These are phyloP conservation scores for Penicillium paxilli DNA, from an alignment of 495 filamentous ascomycete genomes.

Conservation along the genomic window DNA sequence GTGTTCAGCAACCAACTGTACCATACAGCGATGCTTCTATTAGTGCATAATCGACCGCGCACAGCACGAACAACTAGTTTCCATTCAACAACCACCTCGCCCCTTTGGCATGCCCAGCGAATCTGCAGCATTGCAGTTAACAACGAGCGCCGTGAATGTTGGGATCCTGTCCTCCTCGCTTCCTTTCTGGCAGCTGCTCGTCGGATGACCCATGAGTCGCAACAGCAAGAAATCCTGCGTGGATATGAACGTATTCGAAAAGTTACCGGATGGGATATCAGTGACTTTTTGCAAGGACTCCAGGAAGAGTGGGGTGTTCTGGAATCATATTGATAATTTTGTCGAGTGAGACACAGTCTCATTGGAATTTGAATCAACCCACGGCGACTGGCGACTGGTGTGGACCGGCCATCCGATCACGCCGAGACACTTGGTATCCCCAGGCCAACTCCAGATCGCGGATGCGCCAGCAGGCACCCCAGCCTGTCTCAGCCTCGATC, in stretches of 20 bases:
- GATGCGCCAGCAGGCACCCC: constrained; percentile 48
- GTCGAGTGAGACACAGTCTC: neutral
- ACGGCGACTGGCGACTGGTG: constrained; percentile 7
- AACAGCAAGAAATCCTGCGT: constrained; percentile 33
- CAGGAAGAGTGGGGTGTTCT: constrained; percentile 31
- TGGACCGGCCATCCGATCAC: neutral
- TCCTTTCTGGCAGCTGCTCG: constrained; percentile 36
- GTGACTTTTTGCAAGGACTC: constrained; percentile 16
- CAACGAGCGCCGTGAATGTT: constrained; percentile 35
- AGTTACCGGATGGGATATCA: constrained; percentile 35
- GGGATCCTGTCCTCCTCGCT: constrained; percentile 38
- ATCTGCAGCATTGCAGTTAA: constrained; percentile 40
- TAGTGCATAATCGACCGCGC: constrained; percentile 39
- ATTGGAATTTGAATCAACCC: neutral
- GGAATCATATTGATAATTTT: constrained; percentile 9
- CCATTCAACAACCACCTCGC: constrained; percentile 23
- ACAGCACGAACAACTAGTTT: constrained; percentile 22
- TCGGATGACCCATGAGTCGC: constrained; percentile 37
- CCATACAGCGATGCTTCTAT: constrained; percentile 42
- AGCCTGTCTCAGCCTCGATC: constrained; percentile 47
- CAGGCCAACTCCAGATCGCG: constrained; percentile 44
- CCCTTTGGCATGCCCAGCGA: constrained; percentile 39
- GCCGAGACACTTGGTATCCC: constrained; percentile 36
- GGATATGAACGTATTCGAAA: constrained; percentile 25
- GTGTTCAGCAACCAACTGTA: constrained; percentile 43